Evolutionary conservation across 2,329 filamentous ascomycete genomes (phyloP).

Genomic region (Teratosphaeria destructans): DNA sequence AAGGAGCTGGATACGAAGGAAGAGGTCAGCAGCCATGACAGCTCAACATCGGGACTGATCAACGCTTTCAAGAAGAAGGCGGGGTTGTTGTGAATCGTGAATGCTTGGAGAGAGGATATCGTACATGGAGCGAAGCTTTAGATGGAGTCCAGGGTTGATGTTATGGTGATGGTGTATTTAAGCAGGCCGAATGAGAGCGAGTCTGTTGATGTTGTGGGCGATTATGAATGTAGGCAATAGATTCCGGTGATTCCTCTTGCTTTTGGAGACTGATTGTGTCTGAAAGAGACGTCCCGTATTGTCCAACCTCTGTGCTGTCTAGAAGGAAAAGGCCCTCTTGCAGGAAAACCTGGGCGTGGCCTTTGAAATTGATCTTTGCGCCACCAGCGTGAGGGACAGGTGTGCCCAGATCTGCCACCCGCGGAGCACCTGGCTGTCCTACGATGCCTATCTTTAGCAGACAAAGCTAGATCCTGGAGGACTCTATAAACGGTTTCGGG

Average conservation of each 20-base stretch:
- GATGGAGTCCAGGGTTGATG: neutral
- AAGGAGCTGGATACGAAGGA: constrained; percentile 72
- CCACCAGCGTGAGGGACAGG: neutral
- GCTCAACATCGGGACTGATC: constrained; percentile 80
- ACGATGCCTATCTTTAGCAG: neutral
- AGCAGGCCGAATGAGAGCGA: neutral
- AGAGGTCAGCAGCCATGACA: constrained; percentile 65
- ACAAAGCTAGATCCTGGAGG: neutral
- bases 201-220: neutral
- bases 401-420: neutral
- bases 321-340: too few species aligned
- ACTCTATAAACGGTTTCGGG: neutral
- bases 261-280: too few species aligned
- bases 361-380: neutral
- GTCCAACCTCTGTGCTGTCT: too few species aligned
- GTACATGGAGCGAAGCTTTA: neutral
- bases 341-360: too few species aligned
- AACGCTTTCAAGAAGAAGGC: constrained; percentile 77
- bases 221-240: too few species aligned
- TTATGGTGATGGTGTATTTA: too few species aligned
- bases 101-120: neutral
- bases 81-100: neutral
- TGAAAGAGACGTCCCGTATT: too few species aligned
- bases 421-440: neutral
- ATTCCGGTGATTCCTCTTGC: too few species aligned